Evolutionary conservation across 306 rosid species (phyloP), one percentile per base, ranked within the genome.

Genomic region (Luffa aegyptiaca): DNA sequence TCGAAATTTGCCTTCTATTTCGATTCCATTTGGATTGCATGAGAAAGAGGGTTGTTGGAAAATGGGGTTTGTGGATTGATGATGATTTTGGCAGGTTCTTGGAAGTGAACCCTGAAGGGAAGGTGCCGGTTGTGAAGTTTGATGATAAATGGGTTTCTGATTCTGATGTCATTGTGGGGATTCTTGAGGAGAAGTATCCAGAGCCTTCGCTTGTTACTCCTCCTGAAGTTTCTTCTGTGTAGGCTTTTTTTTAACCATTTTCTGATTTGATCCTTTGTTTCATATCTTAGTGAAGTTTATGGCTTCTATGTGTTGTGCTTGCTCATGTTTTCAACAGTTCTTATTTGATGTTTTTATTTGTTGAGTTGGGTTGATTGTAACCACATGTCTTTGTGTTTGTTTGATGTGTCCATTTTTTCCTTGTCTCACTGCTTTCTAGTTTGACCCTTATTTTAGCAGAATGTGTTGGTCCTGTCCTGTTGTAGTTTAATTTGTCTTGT

Each of bases 71-170:
- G 53, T 20, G 18, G 59, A 74, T 76, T 72, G 78, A 52, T 80
- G 56, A 21, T 81, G 72, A 31, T 76, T 74, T 56, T 6, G 52
- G 26, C 79, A 92, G 98, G 98, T 89, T 91, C 80, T 79, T 87
- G 87, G 87, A 82, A 2, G 99, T 85, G 81, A 91, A 84, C 66
- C 97, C 94, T 2, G 97, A 81, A 83, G 97, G 99, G 59, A 93
- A 91, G 84, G 99, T 95, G 49, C 99, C 99, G 0, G 96, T 89
- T 61, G 57, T 79, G 79, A 88, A 91, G 86, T 36, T 89, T 74
- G 99, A 89, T 80, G 96, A 56, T 49, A 91, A 91, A 84, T 95
- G 99, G 99, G 88, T 90, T 3, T 0, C 97, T 83, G 99, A 95
- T 75, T 95, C 99, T 14, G 97, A 93, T 82, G 94, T 91, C 37